Evolutionary conservation across 2,329 filamentous ascomycete species (phyloP).

Genomic region (Alternaria brassicae): DNA sequence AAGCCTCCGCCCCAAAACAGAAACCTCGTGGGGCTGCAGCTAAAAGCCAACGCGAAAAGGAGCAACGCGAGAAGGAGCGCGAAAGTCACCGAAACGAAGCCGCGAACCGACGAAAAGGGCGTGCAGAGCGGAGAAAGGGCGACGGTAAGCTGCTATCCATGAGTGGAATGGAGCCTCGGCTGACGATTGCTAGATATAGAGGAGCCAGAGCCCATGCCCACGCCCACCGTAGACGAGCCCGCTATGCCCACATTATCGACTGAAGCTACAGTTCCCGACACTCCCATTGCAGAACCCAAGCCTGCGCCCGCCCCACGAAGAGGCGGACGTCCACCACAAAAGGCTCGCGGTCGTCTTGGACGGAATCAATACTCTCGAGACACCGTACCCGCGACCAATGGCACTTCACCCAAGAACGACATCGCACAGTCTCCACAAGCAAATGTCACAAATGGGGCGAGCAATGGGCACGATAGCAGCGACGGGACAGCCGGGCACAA

Average conservation of each 20-base stretch:
- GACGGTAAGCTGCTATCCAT: constrained; percentile 67
- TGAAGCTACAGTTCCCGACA: constrained; percentile 39
- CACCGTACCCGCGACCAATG: constrained; percentile 42
- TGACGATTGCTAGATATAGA: constrained; percentile 42
- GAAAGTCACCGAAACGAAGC: constrained; percentile 77
- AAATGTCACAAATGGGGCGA: constrained; percentile 40
- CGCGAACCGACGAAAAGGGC: constrained; percentile 79
- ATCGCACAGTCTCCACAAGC: constrained; percentile 42
- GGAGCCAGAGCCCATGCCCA: constrained; percentile 31
- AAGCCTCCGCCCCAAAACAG: constrained; percentile 52
- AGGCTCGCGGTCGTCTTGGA: constrained; percentile 44
- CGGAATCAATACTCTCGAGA: constrained; percentile 51
- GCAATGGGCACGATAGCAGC: constrained; percentile 59
- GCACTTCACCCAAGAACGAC: constrained; percentile 43
- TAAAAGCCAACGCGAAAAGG: constrained; percentile 64
- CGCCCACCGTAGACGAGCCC: constrained; percentile 40
- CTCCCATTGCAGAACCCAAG: constrained; percentile 32
- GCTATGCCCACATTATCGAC: constrained; percentile 27
- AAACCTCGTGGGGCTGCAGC: constrained; percentile 57
- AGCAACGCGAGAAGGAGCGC: constrained; percentile 69
- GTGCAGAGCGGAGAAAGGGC: constrained; percentile 78
- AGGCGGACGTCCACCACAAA: constrained; percentile 46
- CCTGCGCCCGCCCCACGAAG: constrained; percentile 41
- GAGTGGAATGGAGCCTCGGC: constrained; percentile 23
- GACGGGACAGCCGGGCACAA: constrained; percentile 62